Percentiles rank a stretch among this genome's conserved stretches.
These are phyloP conservation scores for Coprinopsis strossmayeri DNA, from an alignment of 768 basidiomycete species.

Conservation along the genomic window DNA sequence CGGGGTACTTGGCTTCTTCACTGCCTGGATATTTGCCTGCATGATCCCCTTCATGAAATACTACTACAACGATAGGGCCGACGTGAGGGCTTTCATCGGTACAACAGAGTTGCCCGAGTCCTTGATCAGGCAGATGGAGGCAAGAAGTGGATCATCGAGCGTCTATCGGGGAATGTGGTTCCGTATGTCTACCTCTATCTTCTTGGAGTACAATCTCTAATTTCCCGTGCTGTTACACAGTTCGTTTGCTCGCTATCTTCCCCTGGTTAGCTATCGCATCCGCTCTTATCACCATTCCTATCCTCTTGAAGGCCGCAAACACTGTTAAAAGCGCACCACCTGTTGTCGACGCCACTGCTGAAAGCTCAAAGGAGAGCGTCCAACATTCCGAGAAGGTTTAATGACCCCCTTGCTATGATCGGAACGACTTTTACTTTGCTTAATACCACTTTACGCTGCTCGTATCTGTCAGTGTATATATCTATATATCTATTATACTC, in stretches of 20 bases:
- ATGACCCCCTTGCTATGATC: no score
- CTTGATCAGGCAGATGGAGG: slow-evolving; percentile 29
- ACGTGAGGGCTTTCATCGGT: slow-evolving; percentile 36
- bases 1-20: slow-evolving; percentile 32
- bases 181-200: slow-evolving; percentile 28
- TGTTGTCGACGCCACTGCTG: not conserved
- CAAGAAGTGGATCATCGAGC: slow-evolving; percentile 30
- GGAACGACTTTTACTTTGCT: no score
- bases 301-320: slow-evolving; percentile 16
- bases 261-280: slow-evolving; percentile 37
- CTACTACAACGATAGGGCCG: slow-evolving; percentile 38
- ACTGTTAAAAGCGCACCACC: not conserved
- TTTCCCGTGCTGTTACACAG: slow-evolving; percentile 21
- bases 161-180: slow-evolving; percentile 40
- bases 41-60: slow-evolving; percentile 41
- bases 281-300: slow-evolving; percentile 16
- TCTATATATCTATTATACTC: no score
- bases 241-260: slow-evolving; percentile 40
- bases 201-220: not conserved
- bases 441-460: not conserved
- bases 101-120: slow-evolving; percentile 27
- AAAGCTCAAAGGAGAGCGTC: not conserved
- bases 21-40: slow-evolving; percentile 41
- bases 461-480: not conserved
- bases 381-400: not conserved